Percentiles rank a stretch among this genome's conserved stretches.
Evolutionary conservation across 441 rosid species (phyloP).

Genomic region (Populus hybrid): DNA sequence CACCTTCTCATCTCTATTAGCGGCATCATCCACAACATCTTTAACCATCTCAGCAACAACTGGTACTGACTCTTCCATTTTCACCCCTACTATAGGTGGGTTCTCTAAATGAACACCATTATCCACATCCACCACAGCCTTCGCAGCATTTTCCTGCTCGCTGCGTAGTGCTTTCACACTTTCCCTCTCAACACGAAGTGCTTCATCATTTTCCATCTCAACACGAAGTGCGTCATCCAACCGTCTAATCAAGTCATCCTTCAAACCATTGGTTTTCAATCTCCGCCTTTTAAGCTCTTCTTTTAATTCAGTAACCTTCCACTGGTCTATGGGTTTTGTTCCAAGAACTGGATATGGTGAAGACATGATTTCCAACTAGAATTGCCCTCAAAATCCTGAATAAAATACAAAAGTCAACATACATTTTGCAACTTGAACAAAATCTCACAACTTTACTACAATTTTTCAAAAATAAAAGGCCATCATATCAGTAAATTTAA

Average conservation of each 20-base stretch:
- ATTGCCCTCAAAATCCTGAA: conserved; percentile 20
- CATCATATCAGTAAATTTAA: not conserved
- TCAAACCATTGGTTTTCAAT: conserved; percentile 68
- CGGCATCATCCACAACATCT: conserved; percentile 12
- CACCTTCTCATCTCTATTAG: conserved; percentile 24
- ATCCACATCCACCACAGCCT: conserved; percentile 21
- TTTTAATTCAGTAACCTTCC: conserved; percentile 90
- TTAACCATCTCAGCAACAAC: conserved; percentile 28
- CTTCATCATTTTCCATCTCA: conserved; percentile 53
- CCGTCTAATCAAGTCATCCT: conserved; percentile 84
- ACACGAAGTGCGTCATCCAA: conserved; percentile 67
- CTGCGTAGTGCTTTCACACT: conserved; percentile 30
- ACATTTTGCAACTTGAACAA: conserved; percentile 9
- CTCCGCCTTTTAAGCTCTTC: conserved; percentile 88
- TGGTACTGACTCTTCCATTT: conserved; percentile 25
- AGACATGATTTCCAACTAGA: conserved; percentile 51
- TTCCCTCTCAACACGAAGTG: conserved; percentile 58
- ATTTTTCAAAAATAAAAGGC: not conserved
- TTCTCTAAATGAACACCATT: conserved; percentile 24
- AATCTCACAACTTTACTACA: not conserved
- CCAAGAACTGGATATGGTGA: conserved; percentile 72
- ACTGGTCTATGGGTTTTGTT: conserved; percentile 78
- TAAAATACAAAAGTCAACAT: not conserved
- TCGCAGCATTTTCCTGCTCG: conserved; percentile 48
- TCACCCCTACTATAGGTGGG: conserved; percentile 16